Evolutionary conservation across 306 rosid genomes (phyloP).

Genomic region (Vigna reflexopilosa): DNA sequence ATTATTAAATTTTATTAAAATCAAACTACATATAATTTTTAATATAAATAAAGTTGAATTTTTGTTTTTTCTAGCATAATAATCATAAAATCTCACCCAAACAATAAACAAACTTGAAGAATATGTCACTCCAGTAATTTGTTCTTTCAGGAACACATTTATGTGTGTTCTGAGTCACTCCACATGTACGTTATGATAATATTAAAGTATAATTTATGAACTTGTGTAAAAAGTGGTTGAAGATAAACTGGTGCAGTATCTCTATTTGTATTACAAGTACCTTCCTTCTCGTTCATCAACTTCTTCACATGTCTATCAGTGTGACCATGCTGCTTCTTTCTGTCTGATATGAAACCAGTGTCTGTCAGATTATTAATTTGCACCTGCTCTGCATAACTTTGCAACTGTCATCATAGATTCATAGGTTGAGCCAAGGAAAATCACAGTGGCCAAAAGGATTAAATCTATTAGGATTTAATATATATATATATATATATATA

Average conservation of each 20-base stretch:
- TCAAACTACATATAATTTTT: no score
- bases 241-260: not conserved
- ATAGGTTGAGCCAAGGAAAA: not conserved
- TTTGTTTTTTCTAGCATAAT: no score
- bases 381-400: not conserved
- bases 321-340: not conserved
- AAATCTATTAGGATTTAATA: no score
- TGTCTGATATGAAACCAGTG: not conserved
- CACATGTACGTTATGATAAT: not conserved
- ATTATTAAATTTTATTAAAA: no score
- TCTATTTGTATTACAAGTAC: not conserved
- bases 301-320: constrained; percentile 13
- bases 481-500: no score
- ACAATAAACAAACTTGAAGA: no score
- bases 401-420: not conserved
- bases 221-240: not conserved
- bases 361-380: constrained; percentile 8
- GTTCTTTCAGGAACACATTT: no score
- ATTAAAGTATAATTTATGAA: not conserved
- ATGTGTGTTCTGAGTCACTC: not conserved
- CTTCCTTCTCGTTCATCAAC: not conserved
- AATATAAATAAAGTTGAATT: no score
- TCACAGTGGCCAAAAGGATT: not conserved
- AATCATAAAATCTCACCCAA: no score
- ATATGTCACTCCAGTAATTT: no score